These are phyloP conservation scores for Arthrobotrys conoides DNA, from an alignment of 2,329 filamentous ascomycete species.

Conservation along the genomic window DNA sequence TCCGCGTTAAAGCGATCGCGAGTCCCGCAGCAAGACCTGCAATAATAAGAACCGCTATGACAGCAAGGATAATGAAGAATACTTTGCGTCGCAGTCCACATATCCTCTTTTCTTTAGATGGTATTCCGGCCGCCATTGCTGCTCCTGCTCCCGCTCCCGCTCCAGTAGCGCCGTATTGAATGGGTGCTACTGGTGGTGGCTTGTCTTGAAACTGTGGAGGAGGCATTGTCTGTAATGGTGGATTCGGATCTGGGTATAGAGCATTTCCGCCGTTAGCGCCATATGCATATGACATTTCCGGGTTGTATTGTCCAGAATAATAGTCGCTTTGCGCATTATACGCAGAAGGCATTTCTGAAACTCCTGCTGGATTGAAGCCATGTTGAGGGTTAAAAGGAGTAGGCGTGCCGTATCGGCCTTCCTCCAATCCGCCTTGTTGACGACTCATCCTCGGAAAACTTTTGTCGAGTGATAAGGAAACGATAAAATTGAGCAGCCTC, in stretches of 20 bases:
- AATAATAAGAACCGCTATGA: constrained; percentile 29
- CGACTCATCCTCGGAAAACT: neutral
- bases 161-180: neutral
- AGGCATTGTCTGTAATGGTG: neutral
- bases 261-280: neutral
- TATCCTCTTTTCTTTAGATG: constrained; percentile 35
- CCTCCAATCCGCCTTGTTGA: neutral
- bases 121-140: constrained; percentile 17
- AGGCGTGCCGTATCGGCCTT: neutral
- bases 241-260: neutral
- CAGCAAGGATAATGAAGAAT: constrained; percentile 37
- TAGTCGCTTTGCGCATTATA: neutral
- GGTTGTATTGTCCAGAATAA: constrained; percentile 6
- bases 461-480: neutral
- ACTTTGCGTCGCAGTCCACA: constrained; percentile 35
- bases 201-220: constrained; percentile 10
- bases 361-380: neutral
- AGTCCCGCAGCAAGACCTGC: constrained; percentile 41
- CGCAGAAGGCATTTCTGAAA: constrained; percentile 7
- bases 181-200: constrained; percentile 14
- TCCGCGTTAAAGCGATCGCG: constrained; percentile 28
- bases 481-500: no score
- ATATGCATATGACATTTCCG: neutral
- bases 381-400: neutral
- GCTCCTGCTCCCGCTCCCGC: neutral